Evolutionary conservation across 495 filamentous ascomycete genomes (phyloP).

Genomic region (Cairneyella variabilis): DNA sequence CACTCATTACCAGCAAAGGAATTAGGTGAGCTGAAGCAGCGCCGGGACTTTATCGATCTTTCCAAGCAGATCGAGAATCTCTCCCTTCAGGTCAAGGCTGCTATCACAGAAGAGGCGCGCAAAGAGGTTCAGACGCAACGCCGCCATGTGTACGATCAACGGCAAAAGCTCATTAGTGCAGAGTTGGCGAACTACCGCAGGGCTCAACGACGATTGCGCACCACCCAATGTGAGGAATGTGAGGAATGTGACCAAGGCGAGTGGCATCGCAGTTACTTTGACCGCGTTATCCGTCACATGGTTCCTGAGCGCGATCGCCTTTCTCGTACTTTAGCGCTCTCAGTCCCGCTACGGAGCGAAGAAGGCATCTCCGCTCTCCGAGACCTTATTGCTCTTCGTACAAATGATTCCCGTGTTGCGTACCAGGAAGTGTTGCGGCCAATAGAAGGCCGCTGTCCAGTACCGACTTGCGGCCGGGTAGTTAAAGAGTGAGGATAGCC

Average conservation of each 20-base stretch:
- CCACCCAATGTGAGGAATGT: conserved; percentile 14
- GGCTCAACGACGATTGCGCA: conserved; percentile 15
- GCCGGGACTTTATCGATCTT: conserved; percentile 18
- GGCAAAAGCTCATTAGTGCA: conserved; percentile 14
- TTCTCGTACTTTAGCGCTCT: conserved; percentile 10
- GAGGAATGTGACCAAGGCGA: conserved; percentile 10
- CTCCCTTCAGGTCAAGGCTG: conserved; percentile 4
- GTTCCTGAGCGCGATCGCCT: conserved; percentile 18
- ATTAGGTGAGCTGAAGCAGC: conserved; percentile 17
- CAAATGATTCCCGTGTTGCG: conserved; percentile 19
- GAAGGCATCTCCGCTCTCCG: conserved; percentile 18
- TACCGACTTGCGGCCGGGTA: conserved; percentile 14
- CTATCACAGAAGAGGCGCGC: conserved; percentile 3
- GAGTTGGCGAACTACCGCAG: conserved; percentile 18
- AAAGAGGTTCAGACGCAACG: conserved; percentile 7
- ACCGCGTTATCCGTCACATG: conserved; percentile 17
- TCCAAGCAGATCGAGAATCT: conserved; percentile 15
- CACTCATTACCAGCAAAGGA: conserved; percentile 17
- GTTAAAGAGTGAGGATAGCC: conserved; percentile 19
- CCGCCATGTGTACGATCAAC: conserved; percentile 2
- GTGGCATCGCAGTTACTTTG: conserved; percentile 15
- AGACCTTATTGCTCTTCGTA: conserved; percentile 20
- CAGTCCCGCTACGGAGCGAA: conserved; percentile 13
- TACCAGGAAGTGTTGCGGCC: conserved; percentile 22
- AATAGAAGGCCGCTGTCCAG: conserved; percentile 16